Evolutionary conservation across 495 filamentous ascomycete genomes (phyloP), one percentile per base, ranked within the genome.

Genomic region (Xylaria sp.): DNA sequence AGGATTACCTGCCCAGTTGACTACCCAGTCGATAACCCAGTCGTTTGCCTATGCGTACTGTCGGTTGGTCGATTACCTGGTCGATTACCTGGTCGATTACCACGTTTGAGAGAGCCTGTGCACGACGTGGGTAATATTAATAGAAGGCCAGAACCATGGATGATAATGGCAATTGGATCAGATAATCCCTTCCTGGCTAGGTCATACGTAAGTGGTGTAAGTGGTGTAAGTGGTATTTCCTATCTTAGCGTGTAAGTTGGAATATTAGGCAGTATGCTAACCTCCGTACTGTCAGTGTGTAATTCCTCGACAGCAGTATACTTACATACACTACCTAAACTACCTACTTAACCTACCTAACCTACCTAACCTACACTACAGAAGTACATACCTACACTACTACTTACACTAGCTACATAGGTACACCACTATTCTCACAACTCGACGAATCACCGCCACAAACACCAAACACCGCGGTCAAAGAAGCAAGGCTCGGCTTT

Each of bases 111-210:
- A 63, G 33, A 5, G 40, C 46, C 46, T 43, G 64, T 55, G 48
- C 64, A 55, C 64, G 64, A 26, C 64, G 64, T 67, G 64, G 63
- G 46, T 53, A 53, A 43, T 67, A 53, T 53, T 67, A 55, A 67
- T 67, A 67, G 48, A 40, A 33, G 64, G n/a, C 46, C 64, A 53
- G 64, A 53, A 55, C 64, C 48, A 55, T 55, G 64, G 48, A 37
- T 50, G 46, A 55, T 21, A 43, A 48, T 67, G 62, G 40, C 19
- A 52, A 26, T 65, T 48, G 9, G 19, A 65, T 37, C 8, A 26
- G 11, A 26, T 15, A 40, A 41, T 41, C n/a, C 59, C 59, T 61
- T 61, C 35, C 37, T 24, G 37, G 37, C 59, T 61, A 41, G 59
- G 37, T 37, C 31, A 19, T 63, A 63, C 61, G 40, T 48, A 63